Evolutionary conservation across 441 rosid genomes (phyloP).

Genomic region (Syzygium syzygioides): DNA sequence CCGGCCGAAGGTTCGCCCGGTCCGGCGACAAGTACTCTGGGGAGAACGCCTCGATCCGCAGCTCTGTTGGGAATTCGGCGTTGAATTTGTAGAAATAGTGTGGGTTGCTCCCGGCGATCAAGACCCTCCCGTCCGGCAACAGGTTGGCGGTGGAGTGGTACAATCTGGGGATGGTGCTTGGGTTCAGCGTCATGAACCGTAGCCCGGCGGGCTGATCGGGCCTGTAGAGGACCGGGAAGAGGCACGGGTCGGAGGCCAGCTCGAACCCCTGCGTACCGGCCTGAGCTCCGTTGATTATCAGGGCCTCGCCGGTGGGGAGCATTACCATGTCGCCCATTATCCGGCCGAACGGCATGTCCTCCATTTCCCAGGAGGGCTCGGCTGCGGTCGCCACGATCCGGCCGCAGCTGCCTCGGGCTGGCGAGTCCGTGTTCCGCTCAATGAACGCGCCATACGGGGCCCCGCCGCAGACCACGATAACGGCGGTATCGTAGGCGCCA

Average conservation of each 20-base stretch:
- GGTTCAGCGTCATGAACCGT: conserved; percentile 61
- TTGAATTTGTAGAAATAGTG: conserved; percentile 51
- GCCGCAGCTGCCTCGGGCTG: conserved; percentile 59
- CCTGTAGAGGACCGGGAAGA: conserved; percentile 51
- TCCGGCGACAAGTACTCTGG: conserved; percentile 60
- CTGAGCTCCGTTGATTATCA: conserved; percentile 66
- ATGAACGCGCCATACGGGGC: conserved; percentile 54
- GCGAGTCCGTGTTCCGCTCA: conserved; percentile 28
- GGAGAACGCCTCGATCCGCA: conserved; percentile 58
- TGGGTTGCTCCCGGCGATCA: conserved; percentile 70
- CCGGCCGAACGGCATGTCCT: conserved; percentile 61
- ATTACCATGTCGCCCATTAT: conserved; percentile 72
- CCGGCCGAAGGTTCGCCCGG: conserved; percentile 54
- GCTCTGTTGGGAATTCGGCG: conserved; percentile 45
- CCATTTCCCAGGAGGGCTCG: conserved; percentile 52
- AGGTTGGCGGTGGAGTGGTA: conserved; percentile 70
- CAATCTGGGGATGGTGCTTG: conserved; percentile 55
- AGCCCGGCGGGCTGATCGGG: conserved; percentile 54
- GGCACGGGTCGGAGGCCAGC: conserved; percentile 54
- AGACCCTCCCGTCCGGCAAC: conserved; percentile 53
- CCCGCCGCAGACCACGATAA: conserved; percentile 54
- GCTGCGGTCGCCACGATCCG: conserved; percentile 41
- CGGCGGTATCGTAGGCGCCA: conserved; percentile 42
- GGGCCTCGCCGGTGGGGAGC: conserved; percentile 50
- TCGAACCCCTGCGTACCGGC: conserved; percentile 65